Evolutionary conservation across 768 basidiomycete species (phyloP).

Genomic region (Trametes coccinea): DNA sequence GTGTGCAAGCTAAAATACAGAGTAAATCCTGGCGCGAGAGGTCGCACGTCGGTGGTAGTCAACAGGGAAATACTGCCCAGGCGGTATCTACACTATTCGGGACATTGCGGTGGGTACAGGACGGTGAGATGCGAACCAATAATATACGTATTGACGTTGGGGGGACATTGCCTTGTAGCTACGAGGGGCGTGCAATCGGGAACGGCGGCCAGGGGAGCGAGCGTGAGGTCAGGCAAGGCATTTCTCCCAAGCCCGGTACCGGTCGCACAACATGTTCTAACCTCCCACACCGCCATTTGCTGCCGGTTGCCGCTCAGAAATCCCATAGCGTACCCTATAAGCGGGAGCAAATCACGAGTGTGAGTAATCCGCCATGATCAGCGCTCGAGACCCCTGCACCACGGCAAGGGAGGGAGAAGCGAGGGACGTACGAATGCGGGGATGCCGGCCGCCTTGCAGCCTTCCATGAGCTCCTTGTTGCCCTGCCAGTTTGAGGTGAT

Average conservation of each 20-base stretch:
- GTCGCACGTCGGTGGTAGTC: background rate
- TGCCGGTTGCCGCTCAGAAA: constrained; percentile 29
- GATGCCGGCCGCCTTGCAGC: constrained; percentile 38
- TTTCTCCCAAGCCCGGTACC: background rate
- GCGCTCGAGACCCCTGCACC: background rate
- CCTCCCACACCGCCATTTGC: background rate
- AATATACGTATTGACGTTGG: constrained; percentile 13
- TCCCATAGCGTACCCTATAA: constrained; percentile 40
- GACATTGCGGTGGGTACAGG: background rate
- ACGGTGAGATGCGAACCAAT: constrained; percentile 7
- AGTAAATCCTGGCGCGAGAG: background rate
- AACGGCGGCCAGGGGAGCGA: background rate
- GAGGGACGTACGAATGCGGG: constrained; percentile 38
- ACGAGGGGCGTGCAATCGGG: background rate
- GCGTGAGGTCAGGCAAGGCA: background rate
- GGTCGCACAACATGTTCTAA: constrained; percentile 15
- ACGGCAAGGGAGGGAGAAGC: background rate
- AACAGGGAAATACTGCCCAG: background rate
- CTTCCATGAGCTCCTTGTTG: constrained; percentile 44
- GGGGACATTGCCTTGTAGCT: background rate
- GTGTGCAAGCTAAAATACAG: constrained; percentile 6
- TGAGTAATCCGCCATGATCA: background rate
- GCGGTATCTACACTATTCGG: constrained; percentile 13
- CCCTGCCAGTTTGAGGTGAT: constrained; percentile 45
- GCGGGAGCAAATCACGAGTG: constrained; percentile 2